These are phyloP conservation scores for Cyberlindnera suaveolens DNA, from an alignment of 805 yeast species.

Conservation along the genomic window DNA sequence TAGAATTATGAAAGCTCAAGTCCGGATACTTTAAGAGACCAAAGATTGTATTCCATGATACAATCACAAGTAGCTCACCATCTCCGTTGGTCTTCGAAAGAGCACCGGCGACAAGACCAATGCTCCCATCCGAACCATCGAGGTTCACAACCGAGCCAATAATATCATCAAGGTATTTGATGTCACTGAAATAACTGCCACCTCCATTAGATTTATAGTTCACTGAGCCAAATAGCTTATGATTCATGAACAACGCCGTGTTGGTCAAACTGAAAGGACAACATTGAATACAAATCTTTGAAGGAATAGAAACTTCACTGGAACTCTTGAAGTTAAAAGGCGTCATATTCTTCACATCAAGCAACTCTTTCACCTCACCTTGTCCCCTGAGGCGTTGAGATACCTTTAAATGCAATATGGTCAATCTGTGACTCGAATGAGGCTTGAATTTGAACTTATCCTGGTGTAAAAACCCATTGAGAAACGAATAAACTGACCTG, in stretches of 20 bases:
- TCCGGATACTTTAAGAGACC: slow-evolving; percentile 7
- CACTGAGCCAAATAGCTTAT: slow-evolving; percentile 15
- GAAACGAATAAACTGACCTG: slow-evolving; percentile 1
- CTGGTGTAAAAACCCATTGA: slow-evolving; percentile 6
- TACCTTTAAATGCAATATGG: slow-evolving; percentile 16
- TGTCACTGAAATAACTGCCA: slow-evolving; percentile 19
- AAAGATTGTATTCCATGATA: slow-evolving; percentile 22
- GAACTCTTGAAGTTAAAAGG: slow-evolving; percentile 10
- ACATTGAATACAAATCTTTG: slow-evolving; percentile 15
- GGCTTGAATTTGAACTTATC: slow-evolving; percentile 19
- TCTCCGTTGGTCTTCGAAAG: slow-evolving; percentile 23
- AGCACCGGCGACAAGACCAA: slow-evolving; percentile 21
- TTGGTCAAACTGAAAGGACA: slow-evolving; percentile 27
- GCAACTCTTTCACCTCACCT: slow-evolving; percentile 6
- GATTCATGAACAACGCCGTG: slow-evolving; percentile 22
- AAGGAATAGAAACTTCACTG: slow-evolving; percentile 9
- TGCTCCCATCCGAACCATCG: slow-evolving; percentile 6
- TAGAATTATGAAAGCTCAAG: neutral
- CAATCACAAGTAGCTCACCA: slow-evolving; percentile 20
- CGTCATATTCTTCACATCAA: slow-evolving; percentile 6
- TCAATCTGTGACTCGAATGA: slow-evolving; percentile 2
- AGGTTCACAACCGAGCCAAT: slow-evolving; percentile 21
- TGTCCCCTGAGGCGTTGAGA: neutral
- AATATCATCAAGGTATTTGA: slow-evolving; percentile 22
- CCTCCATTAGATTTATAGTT: slow-evolving; percentile 12